Evolutionary conservation across 176 grass and related monocot genomes (phyloP), one percentile per base, ranked within the genome.

Genomic region (Poa pratensis): DNA sequence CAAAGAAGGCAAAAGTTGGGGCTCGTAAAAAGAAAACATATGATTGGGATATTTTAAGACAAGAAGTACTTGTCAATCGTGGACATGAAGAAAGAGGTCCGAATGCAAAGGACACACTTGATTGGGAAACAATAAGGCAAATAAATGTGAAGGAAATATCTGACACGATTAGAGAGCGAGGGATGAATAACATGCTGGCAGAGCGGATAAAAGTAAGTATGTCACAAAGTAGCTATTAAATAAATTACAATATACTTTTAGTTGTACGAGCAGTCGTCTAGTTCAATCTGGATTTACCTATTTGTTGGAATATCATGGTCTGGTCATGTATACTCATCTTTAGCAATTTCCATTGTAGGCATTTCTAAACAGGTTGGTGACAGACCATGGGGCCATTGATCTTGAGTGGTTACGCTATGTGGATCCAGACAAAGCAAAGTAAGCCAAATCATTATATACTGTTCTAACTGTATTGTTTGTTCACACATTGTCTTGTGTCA

Each of bases 161-260:
- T 79, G 81, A 91, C 6, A 35, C 89, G 10, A 96, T 96, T 69
- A 91, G 88, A 89, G 94, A 93, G 77, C 84, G 94, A 63, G 91
- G 94, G 59, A 96, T 96, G 91, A 96, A 93, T 69, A 96, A 96
- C 50, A 88, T 96, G 90, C 90, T 95, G 54, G 84, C 94, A 39
- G 91, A 95, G 64, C 69, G 94, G 26, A 95, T 95, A 80, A 87
- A 95, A 87, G 94, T 95, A 90, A 60, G 81, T 57, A 55, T 85
- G 53, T 58, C 28, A 55, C 16, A 76, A 81, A 87, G 4, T 42
- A 67, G 16, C 64, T 54, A 71, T 37, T 57, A 34, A 84, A 14
- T 84, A 22, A 45, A 79, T 30, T 52, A 54, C 28, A 5, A 0
- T 65, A 45, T 19, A 70, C n/a, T 22, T 61, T 48, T 83, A 73